A percentile compares a stretch with the other conserved stretches of the same genome.
These are phyloP conservation scores for Iberis amara DNA, from an alignment of 441 rosid genomes.

Conservation along the genomic window DNA sequence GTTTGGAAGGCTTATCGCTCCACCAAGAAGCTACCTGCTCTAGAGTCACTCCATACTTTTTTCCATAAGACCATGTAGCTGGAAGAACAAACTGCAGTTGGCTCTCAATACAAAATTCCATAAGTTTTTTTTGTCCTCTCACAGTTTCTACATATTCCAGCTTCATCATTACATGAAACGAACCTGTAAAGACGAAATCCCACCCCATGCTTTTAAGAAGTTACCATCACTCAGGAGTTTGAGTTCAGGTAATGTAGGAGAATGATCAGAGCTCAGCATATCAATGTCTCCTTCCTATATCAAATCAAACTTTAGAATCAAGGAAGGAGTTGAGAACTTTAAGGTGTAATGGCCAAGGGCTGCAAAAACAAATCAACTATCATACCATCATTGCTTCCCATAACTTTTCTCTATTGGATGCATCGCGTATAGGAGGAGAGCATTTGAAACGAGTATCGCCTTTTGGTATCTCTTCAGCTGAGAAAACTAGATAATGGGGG, in stretches of 20 bases:
- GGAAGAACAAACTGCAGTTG: slow-evolving; percentile 83
- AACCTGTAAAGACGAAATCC: slow-evolving; percentile 97
- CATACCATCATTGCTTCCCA: slow-evolving; percentile 90
- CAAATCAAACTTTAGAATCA: slow-evolving; percentile 22
- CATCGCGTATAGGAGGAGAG: slow-evolving; percentile 83
- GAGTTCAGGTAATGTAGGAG: slow-evolving; percentile 81
- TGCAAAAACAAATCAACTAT: background rate
- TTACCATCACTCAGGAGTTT: slow-evolving; percentile 70
- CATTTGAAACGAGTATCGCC: slow-evolving; percentile 97
- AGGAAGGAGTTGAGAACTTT: background rate
- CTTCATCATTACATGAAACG: slow-evolving; percentile 39
- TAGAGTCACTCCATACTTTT: slow-evolving; percentile 58
- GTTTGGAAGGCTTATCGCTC: slow-evolving; percentile 86
- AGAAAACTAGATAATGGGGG: slow-evolving; percentile 88
- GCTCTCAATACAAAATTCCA: slow-evolving; percentile 30
- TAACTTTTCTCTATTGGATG: slow-evolving; percentile 64
- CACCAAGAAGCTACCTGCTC: slow-evolving; percentile 79
- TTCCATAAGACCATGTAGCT: slow-evolving; percentile 86
- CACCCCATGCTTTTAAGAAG: slow-evolving; percentile 95
- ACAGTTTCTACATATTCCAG: slow-evolving; percentile 16
- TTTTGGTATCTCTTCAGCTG: slow-evolving; percentile 82
- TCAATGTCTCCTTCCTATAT: slow-evolving; percentile 83
- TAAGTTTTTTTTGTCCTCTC: slow-evolving; percentile 22
- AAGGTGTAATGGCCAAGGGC: slow-evolving; percentile 6
- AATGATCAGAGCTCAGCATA: slow-evolving; percentile 92